Evolutionary conservation across 225 moss, liverwort and hornwort species (phyloP), one percentile per base, ranked within the genome.

Genomic region (Bryoerythrophyllum caledonicum): DNA sequence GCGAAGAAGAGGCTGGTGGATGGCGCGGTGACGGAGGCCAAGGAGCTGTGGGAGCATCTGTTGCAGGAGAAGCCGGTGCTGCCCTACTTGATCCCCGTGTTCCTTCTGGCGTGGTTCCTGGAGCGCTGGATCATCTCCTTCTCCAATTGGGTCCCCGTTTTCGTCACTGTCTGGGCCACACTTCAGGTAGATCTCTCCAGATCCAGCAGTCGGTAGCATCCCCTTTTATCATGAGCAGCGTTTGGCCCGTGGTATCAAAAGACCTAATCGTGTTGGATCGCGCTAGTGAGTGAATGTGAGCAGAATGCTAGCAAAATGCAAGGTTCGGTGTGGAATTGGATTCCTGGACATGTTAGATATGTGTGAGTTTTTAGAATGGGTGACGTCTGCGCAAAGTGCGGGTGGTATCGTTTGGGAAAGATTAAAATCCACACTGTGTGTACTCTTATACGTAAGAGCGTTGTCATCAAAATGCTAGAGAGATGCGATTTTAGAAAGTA

Each of bases 101-200:
- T 86, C 64, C 58, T 89, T 7, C 49, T 89, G 35, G 93, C 93
- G 35, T 93, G 93, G 93, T 63, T 86, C 60, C 60, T 93, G 34
- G 93, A 93, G 62, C 87, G 91, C 69, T 91, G 89, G 90, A 84
- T 93, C 60, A 84, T 89, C 26, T 85, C 91, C 70, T 77, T 91
- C 70, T 93, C 91, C 77, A 93, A 93, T 67, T 93, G 89, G 93
- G 81, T 93, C 58, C 93, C 93, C 57, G 81, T 93, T 16, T 83
- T 84, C 72, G 83, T 91, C 65, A 81, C 87, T 26, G 86, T 86
- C 38, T 93, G 93, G 93, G 84, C 82, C 26, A 86, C 87, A 4
- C 76, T 89, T 16, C 87, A 93, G 93, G 93, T 90, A 76, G 37
- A 13, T 67, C 23, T 44, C 21, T 6, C 24, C 34, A 34, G 34